These are phyloP conservation scores for Echria macrotheca DNA, from an alignment of 495 filamentous ascomycete genomes.

Conservation along the genomic window DNA sequence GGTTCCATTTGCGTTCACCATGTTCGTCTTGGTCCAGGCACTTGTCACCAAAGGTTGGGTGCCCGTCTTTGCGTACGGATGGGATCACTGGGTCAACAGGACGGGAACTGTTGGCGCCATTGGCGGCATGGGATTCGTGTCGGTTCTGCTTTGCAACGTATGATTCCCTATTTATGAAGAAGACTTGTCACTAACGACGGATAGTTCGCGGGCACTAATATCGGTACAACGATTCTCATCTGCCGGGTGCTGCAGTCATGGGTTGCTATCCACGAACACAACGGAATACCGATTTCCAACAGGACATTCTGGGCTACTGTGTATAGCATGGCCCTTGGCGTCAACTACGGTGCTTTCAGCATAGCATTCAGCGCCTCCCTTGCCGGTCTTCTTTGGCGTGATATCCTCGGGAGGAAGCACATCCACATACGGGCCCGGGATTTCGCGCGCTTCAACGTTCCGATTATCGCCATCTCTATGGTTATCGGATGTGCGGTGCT, in stretches of 20 bases:
- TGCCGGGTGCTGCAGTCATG: conserved; percentile 61
- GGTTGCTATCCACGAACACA: conserved; percentile 48
- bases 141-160: conserved; percentile 63
- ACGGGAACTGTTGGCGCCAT: conserved; percentile 59
- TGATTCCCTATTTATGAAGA: too few species aligned
- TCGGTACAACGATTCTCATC: conserved; percentile 63
- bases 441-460: conserved; percentile 59
- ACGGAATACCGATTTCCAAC: conserved; percentile 40
- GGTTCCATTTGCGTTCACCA: conserved; percentile 59
- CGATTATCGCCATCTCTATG: conserved; percentile 63
- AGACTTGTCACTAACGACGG: too few species aligned
- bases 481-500: conserved; percentile 54
- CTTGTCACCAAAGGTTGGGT: conserved; percentile 66
- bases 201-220: conserved; percentile 66
- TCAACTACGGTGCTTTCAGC: conserved; percentile 66
- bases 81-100: conserved; percentile 61
- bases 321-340: conserved; percentile 62
- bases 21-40: conserved; percentile 65
- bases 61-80: conserved; percentile 59
- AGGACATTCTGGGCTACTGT: conserved; percentile 62
- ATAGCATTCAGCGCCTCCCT: conserved; percentile 61
- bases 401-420: conserved; percentile 58
- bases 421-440: conserved; percentile 53
- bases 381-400: conserved; percentile 60
- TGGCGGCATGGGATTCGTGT: conserved; percentile 63